These are phyloP conservation scores for Raphidocelis subcapitata DNA, from an alignment of 139 green algal genomes.

Conservation along the genomic window DNA sequence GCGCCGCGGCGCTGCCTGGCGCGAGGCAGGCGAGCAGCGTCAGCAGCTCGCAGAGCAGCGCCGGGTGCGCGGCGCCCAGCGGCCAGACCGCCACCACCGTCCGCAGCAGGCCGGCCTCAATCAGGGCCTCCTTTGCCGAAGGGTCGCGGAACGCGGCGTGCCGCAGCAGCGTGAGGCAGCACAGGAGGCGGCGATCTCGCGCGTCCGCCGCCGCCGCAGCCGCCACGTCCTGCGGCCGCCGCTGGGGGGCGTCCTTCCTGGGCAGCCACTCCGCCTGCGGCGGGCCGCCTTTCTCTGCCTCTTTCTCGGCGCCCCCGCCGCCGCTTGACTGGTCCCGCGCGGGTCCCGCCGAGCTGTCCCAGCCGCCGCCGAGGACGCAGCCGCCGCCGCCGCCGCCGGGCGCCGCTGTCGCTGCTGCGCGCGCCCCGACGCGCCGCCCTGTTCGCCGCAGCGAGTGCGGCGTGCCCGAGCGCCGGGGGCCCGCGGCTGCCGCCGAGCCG, in stretches of 20 bases:
- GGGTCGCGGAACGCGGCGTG: constrained; percentile 35
- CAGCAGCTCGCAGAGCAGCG: constrained; percentile 52
- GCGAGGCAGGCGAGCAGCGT: constrained; percentile 44
- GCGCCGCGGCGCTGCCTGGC: constrained; percentile 31
- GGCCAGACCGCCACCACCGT: constrained; percentile 13
- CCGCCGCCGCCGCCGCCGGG: too few species aligned
- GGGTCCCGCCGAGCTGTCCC: too few species aligned
- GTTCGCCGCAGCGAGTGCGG: too few species aligned
- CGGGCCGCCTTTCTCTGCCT: too few species aligned
- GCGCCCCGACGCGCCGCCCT: too few species aligned
- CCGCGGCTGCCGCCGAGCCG: too few species aligned
- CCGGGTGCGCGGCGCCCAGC: neutral
- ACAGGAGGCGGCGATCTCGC: constrained; percentile 20
- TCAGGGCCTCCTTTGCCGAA: constrained; percentile 16
- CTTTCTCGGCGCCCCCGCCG: too few species aligned
- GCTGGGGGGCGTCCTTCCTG: constrained; percentile 9
- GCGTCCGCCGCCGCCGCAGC: constrained; percentile 3
- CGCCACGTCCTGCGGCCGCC: constrained; percentile 7
- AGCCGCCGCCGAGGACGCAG: too few species aligned
- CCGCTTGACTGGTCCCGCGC: too few species aligned
- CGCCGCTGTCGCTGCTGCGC: too few species aligned
- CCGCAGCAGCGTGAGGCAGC: constrained; percentile 41
- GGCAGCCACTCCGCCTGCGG: constrained; percentile 6
- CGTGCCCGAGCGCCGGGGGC: too few species aligned
- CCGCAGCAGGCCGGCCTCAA: constrained; percentile 30